Evolutionary conservation across 805 yeast genomes (phyloP), one percentile per base, ranked within the genome.

Genomic region (Starmerella khaoyaiensis): DNA sequence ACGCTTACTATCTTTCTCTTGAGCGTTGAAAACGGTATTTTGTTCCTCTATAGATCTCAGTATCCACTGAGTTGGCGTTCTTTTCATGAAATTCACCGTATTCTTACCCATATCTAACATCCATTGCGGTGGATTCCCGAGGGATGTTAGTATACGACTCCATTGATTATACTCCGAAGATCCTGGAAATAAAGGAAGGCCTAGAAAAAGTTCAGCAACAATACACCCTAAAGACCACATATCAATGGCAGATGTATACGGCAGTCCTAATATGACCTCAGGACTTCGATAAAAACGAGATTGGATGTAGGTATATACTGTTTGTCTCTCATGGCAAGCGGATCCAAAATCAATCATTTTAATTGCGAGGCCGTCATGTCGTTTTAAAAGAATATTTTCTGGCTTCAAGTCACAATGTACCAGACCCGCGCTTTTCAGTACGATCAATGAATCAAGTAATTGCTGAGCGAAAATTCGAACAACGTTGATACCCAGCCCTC

Each of bases 191-290:
- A 87, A 66, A 1, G 98, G 98, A 39, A 87, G 65, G 1, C 98
- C 98, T 35, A 87, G 59, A 48, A 79, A 86, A 33, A 87, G 62
- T 57, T 90, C 99, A 1, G 90, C 93, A 23, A 83, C 72, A 35
- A 90, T 82, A 55, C 96, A 80, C 0, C 94, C 98, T 30, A 86
- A 62, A 0, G 97, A 87, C 99, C 99, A 90, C 74, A 87, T 83
- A 56, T 87, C 98, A 36, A 90, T 87, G 5, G 94, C 74, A 8
- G 93, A 73, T 1, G 94, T 79, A 54, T 90, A 87, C 4, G 94
- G 94, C 30, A 87, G 64, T 0, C 98, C 97, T 16, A 87, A 61
- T 3, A 90, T 72, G 16, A 87, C 94, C 57, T 87, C 98, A 0
- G 98, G 98, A 2, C 94, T 80, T 45, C 98, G 68, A 60, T 87